A percentile compares a stretch with the other conserved stretches of the same genome.
phyloP scores from a whole-genome alignment of 2,329 filamentous ascomycete species.

The Ophiostoma australiae region DNA sequence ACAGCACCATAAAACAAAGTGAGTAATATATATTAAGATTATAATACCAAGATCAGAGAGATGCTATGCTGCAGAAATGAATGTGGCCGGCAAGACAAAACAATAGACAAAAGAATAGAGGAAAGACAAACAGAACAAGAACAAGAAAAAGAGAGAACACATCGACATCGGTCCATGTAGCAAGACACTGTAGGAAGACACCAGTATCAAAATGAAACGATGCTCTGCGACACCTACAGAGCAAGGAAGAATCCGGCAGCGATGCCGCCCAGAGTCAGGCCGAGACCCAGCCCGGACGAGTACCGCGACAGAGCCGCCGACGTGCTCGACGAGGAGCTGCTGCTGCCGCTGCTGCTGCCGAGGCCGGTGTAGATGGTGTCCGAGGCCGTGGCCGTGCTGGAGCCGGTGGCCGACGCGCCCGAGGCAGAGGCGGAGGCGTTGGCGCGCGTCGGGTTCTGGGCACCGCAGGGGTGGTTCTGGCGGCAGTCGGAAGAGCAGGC shows the following conservation, averaged over 20 bases:
- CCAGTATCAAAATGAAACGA: too few species aligned
- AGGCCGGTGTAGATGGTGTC: slow-evolving; percentile 38
- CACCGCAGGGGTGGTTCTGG: slow-evolving; percentile 67
- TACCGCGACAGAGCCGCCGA: slow-evolving; percentile 22
- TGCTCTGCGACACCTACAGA: slow-evolving; percentile 31
- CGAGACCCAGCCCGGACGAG: slow-evolving; percentile 28
- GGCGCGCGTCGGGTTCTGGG: slow-evolving; percentile 54
- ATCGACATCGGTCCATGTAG: too few species aligned
- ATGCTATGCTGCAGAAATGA: not conserved
- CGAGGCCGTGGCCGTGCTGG: slow-evolving; percentile 30
- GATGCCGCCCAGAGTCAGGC: slow-evolving; percentile 29
- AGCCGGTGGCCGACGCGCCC: slow-evolving; percentile 30
- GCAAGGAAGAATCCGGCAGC: slow-evolving; percentile 36
- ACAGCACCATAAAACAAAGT: too few species aligned
- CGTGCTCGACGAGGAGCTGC: slow-evolving; percentile 17
- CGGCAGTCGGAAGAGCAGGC: slow-evolving; percentile 59
- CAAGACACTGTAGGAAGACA: too few species aligned
- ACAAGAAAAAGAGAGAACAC: not conserved
- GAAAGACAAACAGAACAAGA: too few species aligned
- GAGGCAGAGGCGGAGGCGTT: slow-evolving; percentile 49
- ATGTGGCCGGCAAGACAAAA: not conserved
- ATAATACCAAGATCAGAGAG: not conserved
- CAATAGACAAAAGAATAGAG: not conserved
- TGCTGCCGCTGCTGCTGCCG: slow-evolving; percentile 23
- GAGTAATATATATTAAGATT: too few species aligned